Percentiles rank a stretch among this genome's conserved stretches.
These are phyloP conservation scores for Parastagonospora avenae DNA, from an alignment of 2,329 filamentous ascomycete species.

Conservation along the genomic window DNA sequence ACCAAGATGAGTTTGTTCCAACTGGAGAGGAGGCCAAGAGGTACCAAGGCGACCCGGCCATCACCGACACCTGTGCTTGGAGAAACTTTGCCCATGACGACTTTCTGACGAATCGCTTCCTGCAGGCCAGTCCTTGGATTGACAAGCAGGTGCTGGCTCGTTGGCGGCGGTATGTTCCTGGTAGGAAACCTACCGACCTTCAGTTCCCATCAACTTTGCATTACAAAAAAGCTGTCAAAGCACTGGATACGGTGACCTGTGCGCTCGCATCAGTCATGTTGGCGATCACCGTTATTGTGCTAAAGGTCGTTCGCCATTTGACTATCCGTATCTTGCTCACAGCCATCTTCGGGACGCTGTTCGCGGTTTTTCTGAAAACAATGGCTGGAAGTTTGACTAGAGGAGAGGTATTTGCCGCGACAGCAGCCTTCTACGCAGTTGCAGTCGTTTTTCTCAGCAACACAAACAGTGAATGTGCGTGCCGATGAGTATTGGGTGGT, in stretches of 20 bases:
- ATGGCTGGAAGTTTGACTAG: conserved; percentile 6
- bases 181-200: too few relatives aligned
- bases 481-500: neutral
- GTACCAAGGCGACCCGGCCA: conserved; percentile 5
- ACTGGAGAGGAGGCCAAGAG: conserved; percentile 7
- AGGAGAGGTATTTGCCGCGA: conserved; percentile 12
- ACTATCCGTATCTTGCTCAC: conserved; percentile 1
- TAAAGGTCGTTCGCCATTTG: neutral
- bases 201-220: too few relatives aligned
- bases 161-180: neutral
- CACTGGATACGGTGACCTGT: neutral
- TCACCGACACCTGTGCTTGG: conserved; percentile 7
- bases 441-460: conserved; percentile 9
- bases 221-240: too few relatives aligned
- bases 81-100: conserved; percentile 2
- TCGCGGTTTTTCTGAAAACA: conserved; percentile 7
- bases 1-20: conserved; percentile 6
- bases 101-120: neutral
- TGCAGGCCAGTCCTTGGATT: conserved; percentile 4
- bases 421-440: conserved; percentile 15
- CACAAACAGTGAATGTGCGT: neutral
- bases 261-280: neutral
- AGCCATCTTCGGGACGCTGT: conserved; percentile 10
- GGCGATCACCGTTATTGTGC: neutral
- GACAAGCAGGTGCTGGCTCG: conserved; percentile 7